These are phyloP conservation scores for Amylocystis lapponica DNA, from an alignment of 768 basidiomycete species.

Conservation along the genomic window DNA sequence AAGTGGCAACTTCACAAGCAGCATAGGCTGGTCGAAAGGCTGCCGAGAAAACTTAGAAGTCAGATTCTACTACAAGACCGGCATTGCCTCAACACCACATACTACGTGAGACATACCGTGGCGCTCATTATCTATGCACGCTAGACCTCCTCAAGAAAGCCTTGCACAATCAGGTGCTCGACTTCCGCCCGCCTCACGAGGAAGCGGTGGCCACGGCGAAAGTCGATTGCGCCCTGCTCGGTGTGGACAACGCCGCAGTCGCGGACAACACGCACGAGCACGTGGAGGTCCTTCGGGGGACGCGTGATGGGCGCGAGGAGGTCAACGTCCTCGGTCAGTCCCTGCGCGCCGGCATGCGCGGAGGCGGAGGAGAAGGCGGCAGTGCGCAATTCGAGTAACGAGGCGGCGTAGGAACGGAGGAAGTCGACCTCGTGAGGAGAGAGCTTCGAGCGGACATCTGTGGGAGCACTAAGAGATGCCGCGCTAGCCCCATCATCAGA, in stretches of 20 bases:
- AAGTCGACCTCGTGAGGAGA: conserved; percentile 83
- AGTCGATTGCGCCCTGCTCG: conserved; percentile 86
- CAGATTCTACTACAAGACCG: too few species aligned
- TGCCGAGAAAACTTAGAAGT: too few species aligned
- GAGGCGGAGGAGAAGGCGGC: conserved; percentile 32
- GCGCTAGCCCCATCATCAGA: neutral
- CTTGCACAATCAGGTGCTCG: conserved; percentile 91
- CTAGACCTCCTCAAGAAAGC: conserved; percentile 83
- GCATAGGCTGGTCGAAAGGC: too few species aligned
- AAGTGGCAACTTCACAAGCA: too few species aligned
- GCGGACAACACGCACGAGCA: conserved; percentile 77
- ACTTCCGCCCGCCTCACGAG: conserved; percentile 86
- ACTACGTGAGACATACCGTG: too few species aligned
- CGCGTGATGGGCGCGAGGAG: conserved; percentile 75
- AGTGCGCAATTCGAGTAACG: conserved; percentile 77
- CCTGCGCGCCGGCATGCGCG: conserved; percentile 2
- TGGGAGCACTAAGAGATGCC: conserved; percentile 3
- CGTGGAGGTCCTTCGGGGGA: conserved; percentile 88
- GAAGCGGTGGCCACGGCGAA: conserved; percentile 84
- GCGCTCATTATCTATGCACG: too few species aligned
- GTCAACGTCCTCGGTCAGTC: conserved; percentile 80
- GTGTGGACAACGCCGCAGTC: conserved; percentile 93
- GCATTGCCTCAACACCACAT: too few species aligned
- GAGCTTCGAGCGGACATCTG: conserved; percentile 63
- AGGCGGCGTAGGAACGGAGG: conserved; percentile 71